Evolutionary conservation across 1,139 yeast genomes (phyloP).

Genomic region (Zygosaccharomyces sapae): DNA sequence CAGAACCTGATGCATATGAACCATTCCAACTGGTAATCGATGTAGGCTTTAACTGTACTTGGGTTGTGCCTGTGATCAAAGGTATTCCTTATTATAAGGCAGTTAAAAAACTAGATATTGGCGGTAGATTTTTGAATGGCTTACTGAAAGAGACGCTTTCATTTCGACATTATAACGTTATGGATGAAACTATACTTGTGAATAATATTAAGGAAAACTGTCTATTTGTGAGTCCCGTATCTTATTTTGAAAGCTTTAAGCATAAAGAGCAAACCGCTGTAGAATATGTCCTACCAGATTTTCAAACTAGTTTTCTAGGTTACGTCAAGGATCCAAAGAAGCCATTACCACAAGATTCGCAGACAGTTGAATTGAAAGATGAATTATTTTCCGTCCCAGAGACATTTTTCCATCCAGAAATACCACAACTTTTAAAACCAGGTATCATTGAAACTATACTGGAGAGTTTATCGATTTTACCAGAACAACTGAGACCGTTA

Average conservation of each 20-base stretch:
- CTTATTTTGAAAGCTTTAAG: constrained; percentile 58
- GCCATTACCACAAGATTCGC: constrained; percentile 48
- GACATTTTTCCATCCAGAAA: constrained; percentile 78
- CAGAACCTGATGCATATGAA: constrained; percentile 8
- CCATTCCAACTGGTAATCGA: constrained; percentile 73
- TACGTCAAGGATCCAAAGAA: constrained; percentile 47
- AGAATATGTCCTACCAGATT: constrained; percentile 83
- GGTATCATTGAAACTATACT: constrained; percentile 69
- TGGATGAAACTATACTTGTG: constrained; percentile 82
- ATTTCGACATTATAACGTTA: constrained; percentile 87
- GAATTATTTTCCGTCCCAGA: constrained; percentile 90
- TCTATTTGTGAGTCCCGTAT: constrained; percentile 61
- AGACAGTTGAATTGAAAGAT: constrained; percentile 64
- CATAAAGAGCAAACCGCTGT: constrained; percentile 41
- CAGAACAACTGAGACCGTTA: constrained; percentile 71
- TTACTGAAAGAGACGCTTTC: constrained; percentile 78
- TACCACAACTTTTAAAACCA: constrained; percentile 70
- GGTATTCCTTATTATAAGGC: constrained; percentile 79
- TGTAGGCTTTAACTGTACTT: constrained; percentile 82
- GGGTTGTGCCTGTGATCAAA: constrained; percentile 78
- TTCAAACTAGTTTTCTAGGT: constrained; percentile 71
- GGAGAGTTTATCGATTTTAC: constrained; percentile 65
- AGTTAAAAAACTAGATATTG: constrained; percentile 62
- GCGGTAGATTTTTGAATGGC: constrained; percentile 82
- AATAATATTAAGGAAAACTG: constrained; percentile 82